Evolutionary conservation across 495 filamentous ascomycete species (phyloP).

Genomic region (Neurospora intermedia): DNA sequence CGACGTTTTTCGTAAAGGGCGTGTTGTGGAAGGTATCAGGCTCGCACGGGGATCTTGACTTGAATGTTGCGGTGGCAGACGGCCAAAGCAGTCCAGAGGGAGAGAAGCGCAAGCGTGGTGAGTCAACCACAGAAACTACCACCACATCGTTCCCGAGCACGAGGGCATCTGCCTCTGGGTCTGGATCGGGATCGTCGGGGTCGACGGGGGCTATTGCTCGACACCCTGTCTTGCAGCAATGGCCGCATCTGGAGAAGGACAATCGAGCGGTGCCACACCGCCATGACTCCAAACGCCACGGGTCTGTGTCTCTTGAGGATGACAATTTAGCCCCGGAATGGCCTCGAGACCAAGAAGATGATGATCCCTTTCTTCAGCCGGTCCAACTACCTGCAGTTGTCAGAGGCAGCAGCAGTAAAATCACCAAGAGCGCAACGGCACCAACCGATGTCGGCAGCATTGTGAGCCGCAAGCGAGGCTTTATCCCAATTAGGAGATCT

Average conservation of each 20-base stretch:
- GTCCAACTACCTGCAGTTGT: neutral
- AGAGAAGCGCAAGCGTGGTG: neutral
- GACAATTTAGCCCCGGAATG: neutral
- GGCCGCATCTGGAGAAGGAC: neutral
- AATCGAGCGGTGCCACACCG: neutral
- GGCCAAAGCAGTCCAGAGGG: neutral
- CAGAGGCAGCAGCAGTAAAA: neutral
- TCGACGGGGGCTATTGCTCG: neutral
- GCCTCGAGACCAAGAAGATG: neutral
- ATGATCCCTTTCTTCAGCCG: neutral
- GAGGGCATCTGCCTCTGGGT: neutral
- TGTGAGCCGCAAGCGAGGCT: neutral
- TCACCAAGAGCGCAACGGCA: neutral
- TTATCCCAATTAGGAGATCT: neutral
- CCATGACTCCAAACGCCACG: neutral
- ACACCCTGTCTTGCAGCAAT: neutral
- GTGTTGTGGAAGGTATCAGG: constrained; percentile 2
- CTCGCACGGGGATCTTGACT: neutral
- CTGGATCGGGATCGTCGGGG: neutral
- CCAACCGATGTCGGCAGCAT: neutral
- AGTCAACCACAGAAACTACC: neutral
- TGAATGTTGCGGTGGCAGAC: neutral
- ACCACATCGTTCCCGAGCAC: constrained; percentile 6
- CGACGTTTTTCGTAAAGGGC: neutral
- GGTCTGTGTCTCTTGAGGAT: neutral